Evolutionary conservation across 106 monocot species (phyloP).

Genomic region (Hemerocallis citrina): DNA sequence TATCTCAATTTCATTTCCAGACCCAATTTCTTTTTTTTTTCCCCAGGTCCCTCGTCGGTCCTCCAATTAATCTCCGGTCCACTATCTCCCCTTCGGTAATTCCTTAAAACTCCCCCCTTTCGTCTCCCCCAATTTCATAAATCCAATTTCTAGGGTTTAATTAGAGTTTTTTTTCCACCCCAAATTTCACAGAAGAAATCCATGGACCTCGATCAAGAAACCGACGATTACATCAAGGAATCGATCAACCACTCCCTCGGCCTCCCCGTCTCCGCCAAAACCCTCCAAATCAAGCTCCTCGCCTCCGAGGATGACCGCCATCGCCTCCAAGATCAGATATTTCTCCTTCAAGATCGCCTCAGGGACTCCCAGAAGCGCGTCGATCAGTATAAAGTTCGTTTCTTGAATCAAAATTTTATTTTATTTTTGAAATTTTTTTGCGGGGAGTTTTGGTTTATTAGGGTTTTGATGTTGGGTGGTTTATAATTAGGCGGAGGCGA

Average conservation of each 20-base stretch:
- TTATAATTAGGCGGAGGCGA: constrained; percentile 81
- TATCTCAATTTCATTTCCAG: too few relatives aligned
- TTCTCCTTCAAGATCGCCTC: constrained; percentile 60
- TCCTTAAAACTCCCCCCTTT: too few relatives aligned
- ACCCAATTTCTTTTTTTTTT: too few relatives aligned
- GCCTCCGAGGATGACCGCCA: constrained; percentile 63
- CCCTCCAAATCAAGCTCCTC: constrained; percentile 59
- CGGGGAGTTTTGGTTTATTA: background rate
- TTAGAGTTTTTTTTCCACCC: background rate
- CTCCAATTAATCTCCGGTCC: too few relatives aligned
- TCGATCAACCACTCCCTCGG: constrained; percentile 69
- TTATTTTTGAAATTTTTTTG: too few relatives aligned
- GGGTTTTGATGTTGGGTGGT: constrained; percentile 3
- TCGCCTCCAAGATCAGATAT: constrained; percentile 73
- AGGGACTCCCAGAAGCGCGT: constrained; percentile 37
- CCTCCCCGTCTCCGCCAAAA: constrained; percentile 51
- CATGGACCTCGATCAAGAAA: constrained; percentile 49
- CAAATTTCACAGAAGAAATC: background rate
- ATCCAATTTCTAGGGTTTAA: constrained; percentile 2
- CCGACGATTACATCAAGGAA: constrained; percentile 65
- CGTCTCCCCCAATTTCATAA: too few relatives aligned
- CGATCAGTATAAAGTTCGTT: constrained; percentile 47
- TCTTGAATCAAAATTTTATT: background rate
- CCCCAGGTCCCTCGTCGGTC: too few relatives aligned
- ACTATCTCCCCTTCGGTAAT: too few relatives aligned